Percentiles rank a stretch among this genome's conserved stretches.
Evolutionary conservation across 176 grass and related monocot species (phyloP).

Genomic region (Coix lacrymajobi): DNA sequence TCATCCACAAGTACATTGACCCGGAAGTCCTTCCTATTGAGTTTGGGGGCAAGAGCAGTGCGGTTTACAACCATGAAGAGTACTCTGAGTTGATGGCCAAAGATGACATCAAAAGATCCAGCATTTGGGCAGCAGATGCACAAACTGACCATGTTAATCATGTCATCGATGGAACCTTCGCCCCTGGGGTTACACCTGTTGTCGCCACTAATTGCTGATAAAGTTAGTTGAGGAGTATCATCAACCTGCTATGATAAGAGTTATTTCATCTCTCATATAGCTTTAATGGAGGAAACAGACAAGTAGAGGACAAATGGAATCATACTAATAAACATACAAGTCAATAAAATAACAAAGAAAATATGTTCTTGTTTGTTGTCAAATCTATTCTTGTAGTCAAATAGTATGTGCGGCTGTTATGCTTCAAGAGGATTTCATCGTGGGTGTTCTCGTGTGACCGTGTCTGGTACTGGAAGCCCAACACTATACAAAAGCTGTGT

Average conservation of each 20-base stretch:
- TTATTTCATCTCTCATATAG: background rate
- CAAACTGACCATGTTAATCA: slow-evolving; percentile 11
- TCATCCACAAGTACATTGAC: slow-evolving; percentile 55
- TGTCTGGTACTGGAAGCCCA: no score
- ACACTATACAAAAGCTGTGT: no score
- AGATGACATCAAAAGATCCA: slow-evolving; percentile 55
- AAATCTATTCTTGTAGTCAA: no score
- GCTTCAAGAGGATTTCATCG: no score
- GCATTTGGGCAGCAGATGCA: slow-evolving; percentile 37
- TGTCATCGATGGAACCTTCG: background rate
- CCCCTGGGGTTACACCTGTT: background rate
- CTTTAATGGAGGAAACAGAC: background rate
- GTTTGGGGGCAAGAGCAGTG: slow-evolving; percentile 67
- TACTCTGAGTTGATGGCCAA: slow-evolving; percentile 70
- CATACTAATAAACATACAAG: background rate
- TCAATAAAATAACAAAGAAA: background rate
- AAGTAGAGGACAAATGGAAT: background rate
- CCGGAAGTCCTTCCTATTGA: slow-evolving; percentile 58
- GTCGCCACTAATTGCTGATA: background rate
- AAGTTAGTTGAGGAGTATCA: slow-evolving; percentile 34
- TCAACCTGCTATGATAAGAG: background rate
- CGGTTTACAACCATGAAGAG: slow-evolving; percentile 68
- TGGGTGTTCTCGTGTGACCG: no score
- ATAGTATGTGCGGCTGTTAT: no score
- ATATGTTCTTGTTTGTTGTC: background rate